Percentiles rank a stretch among this genome's conserved stretches.
Conservation (phyloP, 1,139 yeast genomes). For the Saccharomyces hybrid region DNA sequence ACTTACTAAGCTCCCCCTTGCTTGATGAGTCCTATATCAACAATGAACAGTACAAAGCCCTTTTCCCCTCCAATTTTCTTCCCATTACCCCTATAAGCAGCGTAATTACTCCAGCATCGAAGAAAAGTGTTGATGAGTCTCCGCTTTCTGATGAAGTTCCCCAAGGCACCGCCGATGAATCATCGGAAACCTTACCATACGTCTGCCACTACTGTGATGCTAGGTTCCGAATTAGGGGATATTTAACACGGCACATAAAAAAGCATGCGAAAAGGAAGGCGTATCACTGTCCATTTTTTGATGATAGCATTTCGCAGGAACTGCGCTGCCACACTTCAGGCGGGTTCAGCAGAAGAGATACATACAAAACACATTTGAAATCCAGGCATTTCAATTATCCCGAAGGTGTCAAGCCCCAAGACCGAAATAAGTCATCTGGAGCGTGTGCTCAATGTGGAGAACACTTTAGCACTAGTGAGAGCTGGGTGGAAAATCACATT, state of each 20-base stretch:
- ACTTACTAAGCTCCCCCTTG: not conserved
- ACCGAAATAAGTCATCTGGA: constrained; percentile 63
- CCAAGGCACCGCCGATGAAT: not conserved
- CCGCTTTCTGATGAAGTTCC: not conserved
- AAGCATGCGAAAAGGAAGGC: constrained; percentile 85
- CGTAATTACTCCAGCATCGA: not conserved
- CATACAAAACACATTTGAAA: constrained; percentile 89
- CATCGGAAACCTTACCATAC: not conserved
- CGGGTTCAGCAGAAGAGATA: constrained; percentile 91
- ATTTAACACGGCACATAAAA: constrained; percentile 84
- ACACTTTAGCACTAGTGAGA: constrained; percentile 64
- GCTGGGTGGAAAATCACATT: constrained; percentile 86
- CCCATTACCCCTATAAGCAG: not conserved
- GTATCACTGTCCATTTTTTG: constrained; percentile 80
- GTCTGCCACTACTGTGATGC: constrained; percentile 70
- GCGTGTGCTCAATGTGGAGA: constrained; percentile 78
- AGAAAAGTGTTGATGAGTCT: not conserved
- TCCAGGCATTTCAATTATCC: constrained; percentile 90
- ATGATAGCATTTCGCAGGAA: constrained; percentile 38
- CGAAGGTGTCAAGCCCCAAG: constrained; percentile 69
- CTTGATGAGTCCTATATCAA: not conserved
- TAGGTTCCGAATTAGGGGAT: constrained; percentile 76
- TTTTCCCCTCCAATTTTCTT: not conserved
- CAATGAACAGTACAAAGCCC: not conserved
- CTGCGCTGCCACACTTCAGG: constrained; percentile 84